Base-by-base conservation (phyloP, 805 yeast genomes). In the Metschnikowia henanensis region DNA sequence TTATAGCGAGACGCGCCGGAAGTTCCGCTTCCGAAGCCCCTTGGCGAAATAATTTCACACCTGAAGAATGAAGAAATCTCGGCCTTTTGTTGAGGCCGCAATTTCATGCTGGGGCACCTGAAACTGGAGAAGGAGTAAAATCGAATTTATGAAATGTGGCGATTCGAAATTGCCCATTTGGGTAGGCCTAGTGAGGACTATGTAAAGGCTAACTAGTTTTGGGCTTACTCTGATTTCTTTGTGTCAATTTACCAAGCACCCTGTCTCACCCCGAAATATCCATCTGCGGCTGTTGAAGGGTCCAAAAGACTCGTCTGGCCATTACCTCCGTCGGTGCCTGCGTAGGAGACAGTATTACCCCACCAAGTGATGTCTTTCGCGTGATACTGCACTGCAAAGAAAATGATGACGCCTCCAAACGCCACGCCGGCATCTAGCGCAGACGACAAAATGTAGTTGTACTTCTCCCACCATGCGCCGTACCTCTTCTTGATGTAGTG, bases 321-420 rank as follows among this genome's bases (percentile, higher is more conserved):
- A 9, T 18, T 35, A 32, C 64, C 66, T 30, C 64, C 67, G 37
- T 73, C 77, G 31, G 62, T 36, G 39, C 77, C 77, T 0, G 31
- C 47, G 37, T 49, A 55, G 0, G 56, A 31, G 31, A 76, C 80
- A 31, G 56, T 60, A 41, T 73, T 76, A 15, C 89, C 90, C 90
- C 90, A 84, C 91, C 91, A 84, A 4, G 43, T 37, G 17, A 53
- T 39, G 66, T 62, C 54, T 56, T 49, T 26, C 29, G 21, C 21
- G 57, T 49, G 46, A 39, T 47, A 58, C 34, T 50, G 54, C 38
- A 52, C 55, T 28, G 62, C 54, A 47, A 68, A 66, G 56, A 68
- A 69, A 39, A 69, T 66, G 36, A 69, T 59, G 50, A 69, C 60
- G 3, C 64, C 56, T 22, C 66, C 59, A 57, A 66, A 64, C 23